A percentile compares a stretch with the other conserved stretches of the same genome.
These are phyloP conservation scores for Rasamsonia emersonii DNA, from an alignment of 2,329 filamentous ascomycete genomes.

Conservation along the genomic window DNA sequence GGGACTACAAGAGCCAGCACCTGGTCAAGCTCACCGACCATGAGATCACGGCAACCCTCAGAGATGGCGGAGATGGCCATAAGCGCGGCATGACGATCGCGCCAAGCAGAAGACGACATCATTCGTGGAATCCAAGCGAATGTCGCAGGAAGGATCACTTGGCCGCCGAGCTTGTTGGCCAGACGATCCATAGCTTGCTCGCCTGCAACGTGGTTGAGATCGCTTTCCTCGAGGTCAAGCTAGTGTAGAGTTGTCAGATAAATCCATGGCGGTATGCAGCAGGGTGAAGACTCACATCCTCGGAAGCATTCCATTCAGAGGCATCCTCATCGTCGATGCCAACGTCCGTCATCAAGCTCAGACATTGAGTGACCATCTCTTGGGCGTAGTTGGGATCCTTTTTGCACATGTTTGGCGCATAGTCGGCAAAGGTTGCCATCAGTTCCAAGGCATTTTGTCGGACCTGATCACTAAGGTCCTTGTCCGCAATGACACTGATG, in stretches of 20 bases:
- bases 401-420: slow-evolving; percentile 85
- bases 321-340: slow-evolving; percentile 92
- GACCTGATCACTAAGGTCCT: slow-evolving; percentile 81
- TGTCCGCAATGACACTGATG: slow-evolving; percentile 89
- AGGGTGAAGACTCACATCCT: slow-evolving; percentile 58
- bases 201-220: slow-evolving; percentile 92
- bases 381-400: slow-evolving; percentile 86
- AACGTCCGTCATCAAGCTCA: slow-evolving; percentile 97
- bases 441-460: slow-evolving; percentile 93
- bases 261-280: slow-evolving; percentile 1
- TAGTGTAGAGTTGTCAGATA: slow-evolving; percentile 31
- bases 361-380: slow-evolving; percentile 97
- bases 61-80: slow-evolving; percentile 99
- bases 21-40: slow-evolving; percentile 89
- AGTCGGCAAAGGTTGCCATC: slow-evolving; percentile 97
- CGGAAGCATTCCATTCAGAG: slow-evolving; percentile 81
- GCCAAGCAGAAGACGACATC: slow-evolving; percentile 93
- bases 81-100: slow-evolving; percentile 87
- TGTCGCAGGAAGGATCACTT: slow-evolving; percentile 82
- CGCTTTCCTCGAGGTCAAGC: slow-evolving; percentile 92
- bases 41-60: slow-evolving; percentile 89
- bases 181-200: slow-evolving; percentile 98
- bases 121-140: slow-evolving; percentile 96
- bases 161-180: slow-evolving; percentile 93
- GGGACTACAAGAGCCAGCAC: slow-evolving; percentile 93